Evolutionary conservation across 75 land plant species (phyloP).

Genomic region (Picea sitchensis): DNA sequence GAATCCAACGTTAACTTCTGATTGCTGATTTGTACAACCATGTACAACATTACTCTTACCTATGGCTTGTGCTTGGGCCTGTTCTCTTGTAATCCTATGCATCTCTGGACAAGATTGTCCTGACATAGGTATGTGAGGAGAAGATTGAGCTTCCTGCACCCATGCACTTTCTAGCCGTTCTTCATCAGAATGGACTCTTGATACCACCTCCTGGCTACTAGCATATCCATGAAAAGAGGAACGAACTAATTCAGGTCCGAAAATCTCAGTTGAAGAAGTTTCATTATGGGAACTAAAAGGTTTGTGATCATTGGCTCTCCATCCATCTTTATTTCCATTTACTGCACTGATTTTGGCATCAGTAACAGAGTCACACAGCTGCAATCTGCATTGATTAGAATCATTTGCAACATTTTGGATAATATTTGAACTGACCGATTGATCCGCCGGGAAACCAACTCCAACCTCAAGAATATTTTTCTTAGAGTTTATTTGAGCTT

Average conservation of each 20-base stretch:
- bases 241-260: constrained; percentile 19
- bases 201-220: constrained; percentile 1
- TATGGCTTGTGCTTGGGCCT: constrained; percentile 25
- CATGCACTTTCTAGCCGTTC: constrained; percentile 15
- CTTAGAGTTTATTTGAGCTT: constrained; percentile 47
- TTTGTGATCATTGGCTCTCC: constrained; percentile 9
- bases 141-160: constrained; percentile 19
- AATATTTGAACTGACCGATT: background rate
- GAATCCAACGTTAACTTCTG: constrained; percentile 27
- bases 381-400: background rate
- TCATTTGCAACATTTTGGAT: background rate
- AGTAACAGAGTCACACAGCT: background rate
- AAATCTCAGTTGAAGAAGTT: constrained; percentile 32
- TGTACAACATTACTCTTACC: constrained; percentile 43
- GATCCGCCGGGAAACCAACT: constrained; percentile 13
- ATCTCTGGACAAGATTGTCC: constrained; percentile 13
- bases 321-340: constrained; percentile 8
- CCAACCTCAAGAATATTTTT: constrained; percentile 11
- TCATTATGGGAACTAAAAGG: constrained; percentile 7
- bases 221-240: constrained; percentile 14
- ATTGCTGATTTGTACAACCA: constrained; percentile 61
- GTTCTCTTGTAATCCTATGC: constrained; percentile 17
- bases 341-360: background rate
- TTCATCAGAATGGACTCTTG: constrained; percentile 3
- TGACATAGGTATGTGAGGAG: constrained; percentile 8